Conservation (phyloP, 495 filamentous ascomycete genomes). For the Neurospora cerealis region DNA sequence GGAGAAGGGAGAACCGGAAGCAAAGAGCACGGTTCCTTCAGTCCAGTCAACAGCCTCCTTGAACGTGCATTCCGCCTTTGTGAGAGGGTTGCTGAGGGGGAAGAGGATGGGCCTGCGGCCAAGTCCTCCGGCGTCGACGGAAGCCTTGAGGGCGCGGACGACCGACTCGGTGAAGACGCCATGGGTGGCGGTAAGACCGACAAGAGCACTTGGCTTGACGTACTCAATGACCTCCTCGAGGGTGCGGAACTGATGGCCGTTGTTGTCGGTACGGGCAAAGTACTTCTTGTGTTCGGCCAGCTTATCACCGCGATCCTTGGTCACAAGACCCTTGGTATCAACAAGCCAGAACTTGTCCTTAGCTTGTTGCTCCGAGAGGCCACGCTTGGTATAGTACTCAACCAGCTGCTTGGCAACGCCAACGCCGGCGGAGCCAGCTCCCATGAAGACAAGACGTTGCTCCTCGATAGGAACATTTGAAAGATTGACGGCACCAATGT, state of each 20-base stretch:
- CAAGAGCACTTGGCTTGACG: constrained; percentile 86
- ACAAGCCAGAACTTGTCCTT: constrained; percentile 92
- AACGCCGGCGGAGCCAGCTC: constrained; percentile 88
- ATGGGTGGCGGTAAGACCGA: constrained; percentile 89
- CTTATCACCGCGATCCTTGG: constrained; percentile 84
- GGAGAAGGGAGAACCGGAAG: constrained; percentile 88
- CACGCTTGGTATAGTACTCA: constrained; percentile 87
- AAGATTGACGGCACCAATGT: constrained; percentile 90
- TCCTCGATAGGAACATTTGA: constrained; percentile 78
- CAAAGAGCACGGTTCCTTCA: constrained; percentile 83
- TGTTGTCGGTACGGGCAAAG: constrained; percentile 88
- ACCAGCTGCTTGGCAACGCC: constrained; percentile 96
- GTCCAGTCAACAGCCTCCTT: constrained; percentile 84
- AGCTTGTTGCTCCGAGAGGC: constrained; percentile 85
- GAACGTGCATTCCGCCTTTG: constrained; percentile 94
- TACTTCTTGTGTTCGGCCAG: constrained; percentile 96
- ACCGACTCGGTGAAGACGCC: constrained; percentile 89
- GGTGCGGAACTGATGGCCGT: constrained; percentile 81
- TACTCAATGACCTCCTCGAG: constrained; percentile 88
- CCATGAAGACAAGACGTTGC: constrained; percentile 91
- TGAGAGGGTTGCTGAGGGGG: constrained; percentile 87
- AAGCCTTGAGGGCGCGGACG: constrained; percentile 65
- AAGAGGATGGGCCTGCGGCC: constrained; percentile 82
- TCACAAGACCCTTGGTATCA: constrained; percentile 93
- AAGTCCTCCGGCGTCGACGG: constrained; percentile 55